phyloP scores from a whole-genome alignment of 768 basidiomycete genomes.

The Clavaria fumosa region DNA sequence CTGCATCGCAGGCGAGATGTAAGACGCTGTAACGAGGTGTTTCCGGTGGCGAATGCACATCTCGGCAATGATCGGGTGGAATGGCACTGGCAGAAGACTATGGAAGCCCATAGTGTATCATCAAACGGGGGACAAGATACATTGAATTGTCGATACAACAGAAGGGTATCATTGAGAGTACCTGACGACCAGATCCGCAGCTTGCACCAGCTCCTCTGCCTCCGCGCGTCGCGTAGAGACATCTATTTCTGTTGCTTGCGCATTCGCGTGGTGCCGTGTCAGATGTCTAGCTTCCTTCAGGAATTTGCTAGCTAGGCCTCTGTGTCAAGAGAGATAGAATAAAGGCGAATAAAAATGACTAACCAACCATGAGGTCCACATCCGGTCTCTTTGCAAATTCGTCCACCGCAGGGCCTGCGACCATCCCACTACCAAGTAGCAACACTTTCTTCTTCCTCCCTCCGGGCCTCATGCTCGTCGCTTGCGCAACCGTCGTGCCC shows the following conservation, averaged over 20 bases:
- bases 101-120: background rate
- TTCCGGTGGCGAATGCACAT: conserved; percentile 52
- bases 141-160: no score
- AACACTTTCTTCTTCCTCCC: conserved; percentile 55
- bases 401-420: conserved; percentile 77
- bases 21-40: conserved; percentile 85
- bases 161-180: no score
- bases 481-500: no score
- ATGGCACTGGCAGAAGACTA: conserved; percentile 65
- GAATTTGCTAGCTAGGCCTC: conserved; percentile 54
- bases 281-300: conserved; percentile 38
- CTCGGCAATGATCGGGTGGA: conserved; percentile 60
- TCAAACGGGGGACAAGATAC: background rate
- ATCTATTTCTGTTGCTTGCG: no score
- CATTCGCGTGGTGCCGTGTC: conserved; percentile 30
- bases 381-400: conserved; percentile 48
- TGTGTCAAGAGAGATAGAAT: conserved; percentile 8
- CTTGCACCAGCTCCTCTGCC: conserved; percentile 36
- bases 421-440: conserved; percentile 90
- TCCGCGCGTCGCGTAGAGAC: no score
- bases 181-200: conserved; percentile 78
- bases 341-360: conserved; percentile 17
- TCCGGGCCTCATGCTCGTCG: no score
- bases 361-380: conserved; percentile 64
- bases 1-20: conserved; percentile 68